Evolutionary conservation across 2,329 filamentous ascomycete genomes (phyloP).

Genomic region (Stachybotrys echinatus): DNA sequence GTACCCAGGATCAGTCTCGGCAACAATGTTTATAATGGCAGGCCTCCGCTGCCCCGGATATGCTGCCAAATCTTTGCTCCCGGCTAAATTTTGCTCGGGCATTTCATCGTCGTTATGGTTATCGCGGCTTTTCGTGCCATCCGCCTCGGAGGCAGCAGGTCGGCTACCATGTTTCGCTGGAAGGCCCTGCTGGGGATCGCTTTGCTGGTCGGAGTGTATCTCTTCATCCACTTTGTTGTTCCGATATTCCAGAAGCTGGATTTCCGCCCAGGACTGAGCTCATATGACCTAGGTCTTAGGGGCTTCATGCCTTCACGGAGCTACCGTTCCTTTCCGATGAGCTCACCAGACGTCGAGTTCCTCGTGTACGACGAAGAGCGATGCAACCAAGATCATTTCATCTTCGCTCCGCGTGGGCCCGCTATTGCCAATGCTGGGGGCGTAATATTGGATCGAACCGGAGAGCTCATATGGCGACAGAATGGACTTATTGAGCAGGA

Average conservation of each 20-base stretch:
- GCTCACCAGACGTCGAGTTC: not conserved
- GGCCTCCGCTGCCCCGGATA: no score
- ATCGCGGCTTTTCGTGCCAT: not conserved
- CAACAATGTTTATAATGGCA: no score
- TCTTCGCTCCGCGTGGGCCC: not conserved
- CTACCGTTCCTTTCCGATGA: not conserved
- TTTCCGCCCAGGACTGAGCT: not conserved
- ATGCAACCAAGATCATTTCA: not conserved
- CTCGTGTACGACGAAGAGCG: not conserved
- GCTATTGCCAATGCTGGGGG: not conserved
- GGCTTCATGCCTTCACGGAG: not conserved
- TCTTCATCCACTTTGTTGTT: not conserved
- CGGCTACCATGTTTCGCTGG: not conserved
- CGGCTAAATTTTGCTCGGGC: no score
- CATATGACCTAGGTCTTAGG: not conserved
- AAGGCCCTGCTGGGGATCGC: not conserved
- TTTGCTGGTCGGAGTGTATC: not conserved
- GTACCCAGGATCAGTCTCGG: no score
- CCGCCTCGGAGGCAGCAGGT: not conserved
- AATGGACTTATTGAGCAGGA: conserved; percentile 15
- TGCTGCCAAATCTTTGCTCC: no score
- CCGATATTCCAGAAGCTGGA: not conserved
- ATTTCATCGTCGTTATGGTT: not conserved
- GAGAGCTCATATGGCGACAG: not conserved
- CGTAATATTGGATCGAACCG: not conserved